These are phyloP conservation scores for Tagetes patula DNA, from an alignment of 129 eudicot species.

Conservation along the genomic window DNA sequence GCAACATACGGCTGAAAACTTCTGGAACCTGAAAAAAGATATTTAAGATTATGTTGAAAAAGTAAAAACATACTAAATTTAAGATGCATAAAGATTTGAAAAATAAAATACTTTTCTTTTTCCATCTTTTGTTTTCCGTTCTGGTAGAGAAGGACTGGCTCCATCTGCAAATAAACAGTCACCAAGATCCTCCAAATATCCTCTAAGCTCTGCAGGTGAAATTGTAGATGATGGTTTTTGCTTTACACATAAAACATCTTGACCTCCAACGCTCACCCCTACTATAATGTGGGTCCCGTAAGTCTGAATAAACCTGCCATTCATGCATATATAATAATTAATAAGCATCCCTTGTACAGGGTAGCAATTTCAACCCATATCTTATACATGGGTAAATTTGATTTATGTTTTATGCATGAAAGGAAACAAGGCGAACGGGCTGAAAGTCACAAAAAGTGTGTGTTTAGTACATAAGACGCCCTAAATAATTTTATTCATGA, in stretches of 20 bases:
- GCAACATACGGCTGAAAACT: slow-evolving; percentile 73
- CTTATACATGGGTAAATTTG: not conserved
- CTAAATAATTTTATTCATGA: not conserved
- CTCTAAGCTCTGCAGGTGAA: slow-evolving; percentile 78
- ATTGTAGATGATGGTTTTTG: slow-evolving; percentile 75
- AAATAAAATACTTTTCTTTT: slow-evolving; percentile 50
- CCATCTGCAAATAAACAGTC: slow-evolving; percentile 80
- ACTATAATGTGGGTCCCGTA: slow-evolving; percentile 91
- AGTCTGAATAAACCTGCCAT: slow-evolving; percentile 85
- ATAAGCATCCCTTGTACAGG: not conserved
- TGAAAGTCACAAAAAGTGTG: not conserved
- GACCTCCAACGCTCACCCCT: slow-evolving; percentile 95
- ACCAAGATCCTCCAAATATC: slow-evolving; percentile 92
- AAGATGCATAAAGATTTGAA: not conserved
- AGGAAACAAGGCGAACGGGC: not conserved
- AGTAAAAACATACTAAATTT: not conserved
- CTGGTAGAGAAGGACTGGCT: slow-evolving; percentile 54
- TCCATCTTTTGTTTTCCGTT: slow-evolving; percentile 61
- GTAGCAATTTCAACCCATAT: not conserved
- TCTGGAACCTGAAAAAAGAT: slow-evolving; percentile 62
- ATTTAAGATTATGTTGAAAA: not conserved
- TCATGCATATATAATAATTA: slow-evolving; percentile 4
- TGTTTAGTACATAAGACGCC: not conserved
- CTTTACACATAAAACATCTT: slow-evolving; percentile 82
- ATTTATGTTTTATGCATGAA: not conserved